phyloP scores from a whole-genome alignment of 768 basidiomycete species.

The Lentinula detonsa region DNA sequence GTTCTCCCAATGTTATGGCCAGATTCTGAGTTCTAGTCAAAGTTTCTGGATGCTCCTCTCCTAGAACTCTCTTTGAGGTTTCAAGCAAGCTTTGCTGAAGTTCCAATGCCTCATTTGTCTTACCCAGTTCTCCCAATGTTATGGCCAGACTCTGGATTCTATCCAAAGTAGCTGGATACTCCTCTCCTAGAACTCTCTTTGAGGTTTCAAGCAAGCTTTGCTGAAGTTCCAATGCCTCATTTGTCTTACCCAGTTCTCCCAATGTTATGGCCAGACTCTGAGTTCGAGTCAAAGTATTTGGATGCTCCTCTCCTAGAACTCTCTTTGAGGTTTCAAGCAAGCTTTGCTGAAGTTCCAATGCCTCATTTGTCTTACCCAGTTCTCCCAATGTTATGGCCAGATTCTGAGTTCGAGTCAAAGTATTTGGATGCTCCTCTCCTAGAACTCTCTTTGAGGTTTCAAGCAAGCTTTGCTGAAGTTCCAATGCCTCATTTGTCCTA shows the following conservation, averaged over 20 bases:
- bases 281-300: neutral
- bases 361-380: neutral
- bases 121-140: too few relatives aligned
- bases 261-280: neutral
- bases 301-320: slow-evolving; percentile 1
- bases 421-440: neutral
- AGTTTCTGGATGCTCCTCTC: too few relatives aligned
- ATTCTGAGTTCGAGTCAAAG: neutral
- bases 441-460: neutral
- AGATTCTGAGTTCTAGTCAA: too few relatives aligned
- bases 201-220: too few relatives aligned
- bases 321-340: neutral
- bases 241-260: neutral
- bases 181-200: too few relatives aligned
- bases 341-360: neutral
- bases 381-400: neutral
- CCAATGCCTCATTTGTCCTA: too few relatives aligned
- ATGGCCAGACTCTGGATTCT: neutral
- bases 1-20: too few relatives aligned
- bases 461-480: neutral
- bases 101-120: too few relatives aligned
- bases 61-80: too few relatives aligned
- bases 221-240: neutral
- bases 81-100: too few relatives aligned
- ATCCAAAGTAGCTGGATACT: neutral